Conservation (phyloP, 176 grass and related monocot species). For the Dactylis glomerata region DNA sequence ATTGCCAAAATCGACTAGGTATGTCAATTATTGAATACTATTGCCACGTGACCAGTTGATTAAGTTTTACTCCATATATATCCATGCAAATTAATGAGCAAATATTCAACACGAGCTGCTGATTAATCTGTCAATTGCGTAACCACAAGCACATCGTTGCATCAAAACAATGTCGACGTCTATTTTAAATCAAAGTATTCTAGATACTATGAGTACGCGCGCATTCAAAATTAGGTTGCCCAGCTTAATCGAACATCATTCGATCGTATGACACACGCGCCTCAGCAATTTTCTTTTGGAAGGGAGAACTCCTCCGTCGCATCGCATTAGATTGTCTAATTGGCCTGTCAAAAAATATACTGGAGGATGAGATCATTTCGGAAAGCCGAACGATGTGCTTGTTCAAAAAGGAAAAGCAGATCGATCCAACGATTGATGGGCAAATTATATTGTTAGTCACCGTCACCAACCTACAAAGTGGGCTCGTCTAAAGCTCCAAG, state of each 20-base stretch:
- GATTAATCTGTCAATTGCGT: not conserved
- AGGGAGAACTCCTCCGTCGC: not conserved
- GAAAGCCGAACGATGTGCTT: not conserved
- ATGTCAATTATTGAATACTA: not conserved
- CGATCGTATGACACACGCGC: constrained; percentile 17
- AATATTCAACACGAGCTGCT: not conserved
- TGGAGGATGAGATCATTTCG: not conserved
- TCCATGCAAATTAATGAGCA: not conserved
- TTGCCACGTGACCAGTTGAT: not conserved
- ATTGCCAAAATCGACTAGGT: not conserved
- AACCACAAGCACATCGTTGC: not conserved
- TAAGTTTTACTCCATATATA: not conserved
- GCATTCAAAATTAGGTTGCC: constrained; percentile 38
- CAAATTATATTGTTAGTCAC: constrained; percentile 4
- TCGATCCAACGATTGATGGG: not conserved
- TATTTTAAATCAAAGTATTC: not conserved
- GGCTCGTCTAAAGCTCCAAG: constrained; percentile 13
- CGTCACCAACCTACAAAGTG: constrained; percentile 33
- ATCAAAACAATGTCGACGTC: not conserved
- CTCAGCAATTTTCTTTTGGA: constrained; percentile 5
- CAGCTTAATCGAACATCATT: constrained; percentile 36
- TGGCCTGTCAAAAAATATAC: not conserved
- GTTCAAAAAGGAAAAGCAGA: not conserved
- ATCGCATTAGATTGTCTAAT: not conserved
- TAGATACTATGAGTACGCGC: not conserved